Evolutionary conservation across 1,139 yeast species (phyloP), one percentile per base, ranked within the genome.

Genomic region (Candida labiduridarum): DNA sequence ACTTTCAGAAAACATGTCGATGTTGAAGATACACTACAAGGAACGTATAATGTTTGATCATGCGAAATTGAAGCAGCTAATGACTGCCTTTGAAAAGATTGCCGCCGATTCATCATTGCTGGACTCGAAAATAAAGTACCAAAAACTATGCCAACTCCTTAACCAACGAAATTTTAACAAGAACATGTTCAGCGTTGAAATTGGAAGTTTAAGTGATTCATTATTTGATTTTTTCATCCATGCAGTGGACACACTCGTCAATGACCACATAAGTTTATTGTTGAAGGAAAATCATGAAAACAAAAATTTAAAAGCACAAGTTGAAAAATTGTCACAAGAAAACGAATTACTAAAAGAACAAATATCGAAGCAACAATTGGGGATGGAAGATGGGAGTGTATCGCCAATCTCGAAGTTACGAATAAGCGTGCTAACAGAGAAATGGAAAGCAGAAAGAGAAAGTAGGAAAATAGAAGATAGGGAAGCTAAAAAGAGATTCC

Each of bases 361-460:
- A 41, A 36, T 42, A 22, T 29, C 44, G 12, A 33, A 27, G 12
- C 29, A 35, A 4, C 34, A 40, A 14, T 36, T 36, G 16, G 40
- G 40, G 10, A 15, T 19, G 29, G 47, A 38, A 27, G 44, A 50
- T 29, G 41, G 22, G n/a, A 35, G 49, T 8, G 18, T 33, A 33
- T 36, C 69, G 7, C 75, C 81, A 22, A 62, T 76, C 48, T 67
- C 77, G 40, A 73, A 71, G 51, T 58, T 84, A 45, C 70, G 90
- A 51, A 71, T 85, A 30, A 85, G 82, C 39, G 91, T 84, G 55
- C 62, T 87, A 41, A 80, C 82, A 42, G 80, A 74, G 52, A 73
- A 86, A 57, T 84, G 89, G 86, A 83, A 84, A 59, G 74, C 84
- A 1, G 92, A 87, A 58, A 70, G 91, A 55, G 95, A 87, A 62